phyloP scores from a whole-genome alignment of 169 alveolate genomes.

The Cryptosporidium xiaoi region DNA sequence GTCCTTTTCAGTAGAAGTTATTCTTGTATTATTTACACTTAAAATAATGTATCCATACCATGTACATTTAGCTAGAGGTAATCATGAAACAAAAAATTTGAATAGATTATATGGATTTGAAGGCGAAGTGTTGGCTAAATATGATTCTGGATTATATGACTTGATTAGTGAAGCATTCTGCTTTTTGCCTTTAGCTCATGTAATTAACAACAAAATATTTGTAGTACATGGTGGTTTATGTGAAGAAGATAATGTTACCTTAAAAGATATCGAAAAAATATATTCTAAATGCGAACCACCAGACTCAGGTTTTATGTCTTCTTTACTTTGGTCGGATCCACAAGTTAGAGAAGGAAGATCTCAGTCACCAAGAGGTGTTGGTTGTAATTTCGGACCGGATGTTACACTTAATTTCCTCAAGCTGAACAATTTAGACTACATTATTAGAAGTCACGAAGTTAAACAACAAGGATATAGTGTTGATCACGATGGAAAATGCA shows the following conservation, averaged over 20 bases:
- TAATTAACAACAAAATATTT: conserved; percentile 92
- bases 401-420: conserved; percentile 93
- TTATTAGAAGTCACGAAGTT: conserved; percentile 98
- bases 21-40: conserved; percentile 88
- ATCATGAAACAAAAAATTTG: conserved; percentile 97
- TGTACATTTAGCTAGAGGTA: conserved; percentile 97
- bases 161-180: conserved; percentile 92
- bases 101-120: conserved; percentile 98
- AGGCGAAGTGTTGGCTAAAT: conserved; percentile 97
- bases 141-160: conserved; percentile 94
- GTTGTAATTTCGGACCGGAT: conserved; percentile 96
- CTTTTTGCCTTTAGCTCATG: conserved; percentile 96
- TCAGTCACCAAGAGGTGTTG: conserved; percentile 98
- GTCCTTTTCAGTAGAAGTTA: conserved; percentile 97
- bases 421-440: conserved; percentile 89
- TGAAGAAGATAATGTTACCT: conserved; percentile 93
- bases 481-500: conserved; percentile 94
- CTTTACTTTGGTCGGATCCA: conserved; percentile 99
- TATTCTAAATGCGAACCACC: conserved; percentile 96
- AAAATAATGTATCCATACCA: conserved; percentile 93
- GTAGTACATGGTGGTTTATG: conserved; percentile 98
- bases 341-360: conserved; percentile 93
- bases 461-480: conserved; percentile 98
- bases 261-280: conserved; percentile 91
- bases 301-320: conserved; percentile 94